Conservation (phyloP, 2,329 filamentous ascomycete species). For the Aschersonia sp. region DNA sequence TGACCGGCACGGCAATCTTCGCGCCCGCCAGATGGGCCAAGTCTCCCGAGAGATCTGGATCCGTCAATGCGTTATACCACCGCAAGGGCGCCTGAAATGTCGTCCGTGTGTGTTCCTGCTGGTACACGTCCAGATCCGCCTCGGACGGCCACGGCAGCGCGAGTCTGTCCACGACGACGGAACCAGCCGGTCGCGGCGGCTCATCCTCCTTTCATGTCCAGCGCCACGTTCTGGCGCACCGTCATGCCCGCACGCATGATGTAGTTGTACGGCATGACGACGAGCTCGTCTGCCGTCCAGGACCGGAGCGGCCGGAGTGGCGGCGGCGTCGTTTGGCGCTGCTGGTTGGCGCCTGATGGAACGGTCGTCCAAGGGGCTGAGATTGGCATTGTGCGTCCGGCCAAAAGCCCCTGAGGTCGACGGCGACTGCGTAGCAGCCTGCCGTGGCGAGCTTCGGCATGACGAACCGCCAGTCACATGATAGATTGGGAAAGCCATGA, state of each 20-base stretch:
- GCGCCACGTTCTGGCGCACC: constrained; percentile 42
- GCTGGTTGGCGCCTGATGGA: constrained; percentile 40
- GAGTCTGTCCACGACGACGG: neutral
- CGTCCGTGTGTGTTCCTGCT: constrained; percentile 42
- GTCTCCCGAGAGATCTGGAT: constrained; percentile 6
- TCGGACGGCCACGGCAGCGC: constrained; percentile 36
- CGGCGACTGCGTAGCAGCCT: constrained; percentile 52
- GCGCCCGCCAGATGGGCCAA: constrained; percentile 21
- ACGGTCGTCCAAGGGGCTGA: constrained; percentile 12
- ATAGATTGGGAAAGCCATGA: constrained; percentile 55
- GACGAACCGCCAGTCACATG: constrained; percentile 54
- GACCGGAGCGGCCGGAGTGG: constrained; percentile 34
- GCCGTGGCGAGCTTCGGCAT: constrained; percentile 40
- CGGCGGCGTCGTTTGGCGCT: constrained; percentile 18
- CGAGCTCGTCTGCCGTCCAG: constrained; percentile 43
- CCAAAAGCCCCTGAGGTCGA: constrained; percentile 58
- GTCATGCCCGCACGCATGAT: constrained; percentile 43
- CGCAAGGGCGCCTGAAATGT: constrained; percentile 53
- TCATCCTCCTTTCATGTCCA: neutral
- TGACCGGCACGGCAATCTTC: constrained; percentile 34
- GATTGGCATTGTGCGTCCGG: constrained; percentile 38
- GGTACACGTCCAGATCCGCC: constrained; percentile 45
- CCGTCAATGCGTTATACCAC: constrained; percentile 49
- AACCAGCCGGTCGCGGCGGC: no score
- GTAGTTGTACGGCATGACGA: constrained; percentile 52